These are phyloP conservation scores for Panellus pusillus DNA, from an alignment of 768 basidiomycete genomes.

Conservation along the genomic window DNA sequence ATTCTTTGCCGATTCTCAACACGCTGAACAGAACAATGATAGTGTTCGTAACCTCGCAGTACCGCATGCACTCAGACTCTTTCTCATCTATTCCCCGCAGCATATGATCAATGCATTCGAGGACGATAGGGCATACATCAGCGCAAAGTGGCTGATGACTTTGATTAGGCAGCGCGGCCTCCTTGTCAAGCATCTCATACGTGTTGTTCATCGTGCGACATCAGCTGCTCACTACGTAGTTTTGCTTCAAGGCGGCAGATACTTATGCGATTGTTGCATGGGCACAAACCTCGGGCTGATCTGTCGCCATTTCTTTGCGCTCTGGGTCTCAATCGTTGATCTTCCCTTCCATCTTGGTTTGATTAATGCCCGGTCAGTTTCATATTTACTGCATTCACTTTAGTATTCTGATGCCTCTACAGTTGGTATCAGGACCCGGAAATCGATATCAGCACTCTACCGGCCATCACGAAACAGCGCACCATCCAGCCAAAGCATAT, in stretches of 20 bases:
- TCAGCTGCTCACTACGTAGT: not conserved
- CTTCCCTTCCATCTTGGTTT: constrained; percentile 1
- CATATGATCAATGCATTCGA: constrained; percentile 9
- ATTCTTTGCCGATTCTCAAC: too few species aligned
- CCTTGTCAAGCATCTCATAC: not conserved
- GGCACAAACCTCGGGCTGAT: not conserved
- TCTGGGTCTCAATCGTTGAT: not conserved
- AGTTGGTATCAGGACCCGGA: constrained; percentile 3
- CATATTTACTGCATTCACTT: too few species aligned
- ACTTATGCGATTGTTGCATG: constrained; percentile 10
- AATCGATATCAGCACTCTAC: not conserved
- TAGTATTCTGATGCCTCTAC: not conserved
- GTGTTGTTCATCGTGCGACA: not conserved
- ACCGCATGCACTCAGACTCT: not conserved
- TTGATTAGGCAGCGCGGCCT: not conserved
- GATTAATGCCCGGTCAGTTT: not conserved
- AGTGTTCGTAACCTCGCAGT: too few species aligned
- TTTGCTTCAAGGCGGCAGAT: constrained; percentile 2
- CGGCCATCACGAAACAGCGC: not conserved
- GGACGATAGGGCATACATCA: not conserved
- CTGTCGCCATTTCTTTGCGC: constrained; percentile 2
- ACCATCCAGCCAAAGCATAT: not conserved
- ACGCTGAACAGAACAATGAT: too few species aligned
- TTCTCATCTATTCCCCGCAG: not conserved
- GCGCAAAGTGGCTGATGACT: constrained; percentile 1